Evolutionary conservation across 1,284 basidiomycete species (phyloP).

Genomic region (Kwoniella shivajii): DNA sequence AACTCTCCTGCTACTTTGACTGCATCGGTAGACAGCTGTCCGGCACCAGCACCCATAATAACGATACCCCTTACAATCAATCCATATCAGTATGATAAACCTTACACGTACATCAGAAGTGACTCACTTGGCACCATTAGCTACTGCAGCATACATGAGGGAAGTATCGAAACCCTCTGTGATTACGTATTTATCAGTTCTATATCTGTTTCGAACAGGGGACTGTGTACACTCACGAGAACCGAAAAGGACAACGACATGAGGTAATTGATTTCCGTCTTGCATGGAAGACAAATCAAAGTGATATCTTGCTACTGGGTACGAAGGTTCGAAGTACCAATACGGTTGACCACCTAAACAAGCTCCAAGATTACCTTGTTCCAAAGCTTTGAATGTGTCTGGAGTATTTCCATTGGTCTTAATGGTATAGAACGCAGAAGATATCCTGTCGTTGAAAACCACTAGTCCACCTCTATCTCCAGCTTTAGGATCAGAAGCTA

Average conservation of each 20-base stretch:
- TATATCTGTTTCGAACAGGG: neutral
- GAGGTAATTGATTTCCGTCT: conserved; percentile 7
- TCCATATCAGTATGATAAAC: neutral
- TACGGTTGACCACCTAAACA: conserved; percentile 34
- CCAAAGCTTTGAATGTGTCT: conserved; percentile 46
- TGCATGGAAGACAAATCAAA: conserved; percentile 9
- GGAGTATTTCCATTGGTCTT: conserved; percentile 42
- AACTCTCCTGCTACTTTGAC: conserved; percentile 5
- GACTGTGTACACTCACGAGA: conserved; percentile 6
- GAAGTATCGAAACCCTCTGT: conserved; percentile 19
- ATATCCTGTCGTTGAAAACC: conserved; percentile 47
- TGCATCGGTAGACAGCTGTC: conserved; percentile 9
- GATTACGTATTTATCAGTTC: neutral
- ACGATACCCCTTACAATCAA: conserved; percentile 14
- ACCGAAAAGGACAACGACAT: conserved; percentile 18
- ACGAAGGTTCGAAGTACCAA: conserved; percentile 30
- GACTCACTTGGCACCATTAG: conserved; percentile 21
- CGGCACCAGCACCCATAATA: conserved; percentile 21
- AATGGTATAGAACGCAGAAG: conserved; percentile 37
- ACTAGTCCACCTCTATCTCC: conserved; percentile 38
- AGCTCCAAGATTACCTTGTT: conserved; percentile 40
- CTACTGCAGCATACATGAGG: conserved; percentile 17
- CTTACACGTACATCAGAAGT: neutral
- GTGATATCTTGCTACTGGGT: conserved; percentile 14
- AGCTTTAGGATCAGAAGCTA: conserved; percentile 29